Evolutionary conservation across 441 rosid species (phyloP).

Genomic region (Erysimum cheiri): DNA sequence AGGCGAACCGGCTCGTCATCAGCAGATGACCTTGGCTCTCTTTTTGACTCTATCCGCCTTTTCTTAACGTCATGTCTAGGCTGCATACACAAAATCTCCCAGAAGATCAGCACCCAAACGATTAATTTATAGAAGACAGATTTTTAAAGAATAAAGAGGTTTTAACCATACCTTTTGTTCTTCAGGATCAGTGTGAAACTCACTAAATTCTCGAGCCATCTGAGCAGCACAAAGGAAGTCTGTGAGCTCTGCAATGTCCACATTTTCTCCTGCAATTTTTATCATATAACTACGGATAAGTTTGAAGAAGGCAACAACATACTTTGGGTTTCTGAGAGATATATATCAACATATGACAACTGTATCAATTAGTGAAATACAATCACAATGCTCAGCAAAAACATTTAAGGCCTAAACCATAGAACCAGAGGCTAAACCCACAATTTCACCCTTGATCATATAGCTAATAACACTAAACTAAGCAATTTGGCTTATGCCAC

Average conservation of each 20-base stretch:
- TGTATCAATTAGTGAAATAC: constrained; percentile 15
- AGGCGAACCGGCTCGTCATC: constrained; percentile 66
- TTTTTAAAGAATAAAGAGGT: constrained; percentile 19
- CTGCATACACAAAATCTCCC: constrained; percentile 44
- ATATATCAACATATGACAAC: constrained; percentile 19
- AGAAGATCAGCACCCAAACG: constrained; percentile 19
- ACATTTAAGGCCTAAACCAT: constrained; percentile 25
- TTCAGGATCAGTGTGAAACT: constrained; percentile 48
- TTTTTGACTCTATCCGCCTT: constrained; percentile 47
- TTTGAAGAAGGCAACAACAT: constrained; percentile 6
- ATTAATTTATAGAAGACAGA: constrained; percentile 7
- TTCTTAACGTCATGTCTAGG: constrained; percentile 59
- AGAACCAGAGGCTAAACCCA: constrained; percentile 18
- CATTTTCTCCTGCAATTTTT: constrained; percentile 63
- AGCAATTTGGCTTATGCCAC: constrained; percentile 1
- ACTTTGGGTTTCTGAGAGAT: neutral
- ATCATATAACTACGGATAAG: constrained; percentile 10
- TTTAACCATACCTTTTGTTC: constrained; percentile 58
- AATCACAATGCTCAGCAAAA: constrained; percentile 14
- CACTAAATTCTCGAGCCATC: constrained; percentile 65
- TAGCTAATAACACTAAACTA: constrained; percentile 12
- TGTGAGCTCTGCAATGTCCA: constrained; percentile 62
- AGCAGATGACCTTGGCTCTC: constrained; percentile 35
- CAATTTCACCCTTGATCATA: constrained; percentile 11
- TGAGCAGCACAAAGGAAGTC: constrained; percentile 89